phyloP scores from a whole-genome alignment of 176 grass and related monocot species.

The Phoenix dactylifera region DNA sequence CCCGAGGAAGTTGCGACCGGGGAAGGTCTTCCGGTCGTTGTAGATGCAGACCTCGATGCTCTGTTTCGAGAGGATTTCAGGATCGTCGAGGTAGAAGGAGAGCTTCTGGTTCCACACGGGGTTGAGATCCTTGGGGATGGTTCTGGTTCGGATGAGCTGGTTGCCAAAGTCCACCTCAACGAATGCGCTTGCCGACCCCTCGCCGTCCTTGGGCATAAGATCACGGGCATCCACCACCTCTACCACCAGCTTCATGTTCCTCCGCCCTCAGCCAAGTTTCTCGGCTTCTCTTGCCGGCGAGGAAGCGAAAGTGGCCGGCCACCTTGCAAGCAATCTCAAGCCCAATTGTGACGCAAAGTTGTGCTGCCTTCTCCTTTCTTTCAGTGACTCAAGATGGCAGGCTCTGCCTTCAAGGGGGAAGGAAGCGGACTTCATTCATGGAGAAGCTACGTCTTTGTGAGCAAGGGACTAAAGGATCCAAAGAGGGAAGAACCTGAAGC shows the following conservation, averaged over 20 bases:
- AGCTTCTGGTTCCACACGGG: slow-evolving; percentile 36
- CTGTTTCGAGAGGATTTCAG: background rate
- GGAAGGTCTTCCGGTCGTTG: slow-evolving; percentile 17
- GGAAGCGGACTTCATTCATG: slow-evolving; percentile 20
- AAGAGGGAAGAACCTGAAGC: no score
- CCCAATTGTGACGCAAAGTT: background rate
- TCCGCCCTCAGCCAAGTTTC: background rate
- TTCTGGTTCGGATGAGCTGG: slow-evolving; percentile 21
- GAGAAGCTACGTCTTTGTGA: slow-evolving; percentile 2
- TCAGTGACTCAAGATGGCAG: background rate
- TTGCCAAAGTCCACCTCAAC: slow-evolving; percentile 31
- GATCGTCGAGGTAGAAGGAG: slow-evolving; percentile 14
- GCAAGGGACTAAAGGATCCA: background rate
- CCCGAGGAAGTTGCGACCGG: slow-evolving; percentile 23
- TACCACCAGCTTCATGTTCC: slow-evolving; percentile 22
- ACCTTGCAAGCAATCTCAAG: background rate
- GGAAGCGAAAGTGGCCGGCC: background rate
- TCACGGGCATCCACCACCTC: slow-evolving; percentile 20
- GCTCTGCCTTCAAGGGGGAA: slow-evolving; percentile 1
- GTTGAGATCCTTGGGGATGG: slow-evolving; percentile 26
- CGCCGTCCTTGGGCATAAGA: slow-evolving; percentile 34
- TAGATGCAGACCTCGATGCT: slow-evolving; percentile 14
- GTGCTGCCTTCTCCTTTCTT: background rate
- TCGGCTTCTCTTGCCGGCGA: slow-evolving; percentile 1
- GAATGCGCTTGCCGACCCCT: slow-evolving; percentile 28